These are phyloP conservation scores for Leishmania martiniquensis DNA, from an alignment of 208 protist genomes.

Conservation along the genomic window DNA sequence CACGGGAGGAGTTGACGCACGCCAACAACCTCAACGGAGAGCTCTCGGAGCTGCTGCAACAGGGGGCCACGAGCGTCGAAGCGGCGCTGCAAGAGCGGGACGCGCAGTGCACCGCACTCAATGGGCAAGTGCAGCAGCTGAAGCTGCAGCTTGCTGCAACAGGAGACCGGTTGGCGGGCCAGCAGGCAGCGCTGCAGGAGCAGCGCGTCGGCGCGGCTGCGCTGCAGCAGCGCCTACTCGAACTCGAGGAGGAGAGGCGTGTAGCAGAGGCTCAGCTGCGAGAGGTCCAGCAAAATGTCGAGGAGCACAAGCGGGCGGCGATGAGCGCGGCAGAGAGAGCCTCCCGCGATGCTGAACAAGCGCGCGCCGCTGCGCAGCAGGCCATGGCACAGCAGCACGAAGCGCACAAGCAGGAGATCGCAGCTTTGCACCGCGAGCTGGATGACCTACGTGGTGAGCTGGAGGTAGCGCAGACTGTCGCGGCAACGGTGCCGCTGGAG, in stretches of 20 bases:
- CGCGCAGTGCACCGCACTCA: conserved; percentile 19
- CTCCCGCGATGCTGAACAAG: conserved; percentile 34
- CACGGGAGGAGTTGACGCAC: conserved; percentile 24
- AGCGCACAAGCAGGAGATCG: conserved; percentile 31
- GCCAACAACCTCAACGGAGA: conserved; percentile 44
- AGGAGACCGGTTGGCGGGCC: conserved; percentile 29
- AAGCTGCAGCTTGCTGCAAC: conserved; percentile 35
- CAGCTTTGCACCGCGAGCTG: conserved; percentile 28
- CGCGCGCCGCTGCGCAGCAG: conserved; percentile 22
- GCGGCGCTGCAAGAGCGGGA: conserved; percentile 41
- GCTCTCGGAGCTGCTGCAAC: conserved; percentile 45
- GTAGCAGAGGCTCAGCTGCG: conserved; percentile 19
- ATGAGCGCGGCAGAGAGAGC: conserved; percentile 30
- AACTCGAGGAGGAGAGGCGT: conserved; percentile 27
- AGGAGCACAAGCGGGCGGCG: conserved; percentile 28
- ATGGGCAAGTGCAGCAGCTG: conserved; percentile 39
- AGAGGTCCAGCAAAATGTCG: conserved; percentile 10
- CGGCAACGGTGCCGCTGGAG: conserved; percentile 51
- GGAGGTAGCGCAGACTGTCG: conserved; percentile 51
- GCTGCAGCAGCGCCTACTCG: conserved; percentile 28
- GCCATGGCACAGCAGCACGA: conserved; percentile 27
- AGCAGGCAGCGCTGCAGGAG: conserved; percentile 19
- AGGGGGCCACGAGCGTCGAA: conserved; percentile 58
- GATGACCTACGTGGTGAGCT: conserved; percentile 40
- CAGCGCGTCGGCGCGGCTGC: conserved; percentile 14